Conservation (phyloP, 2,329 filamentous ascomycete genomes). For the Hansfordia pulvinata region DNA sequence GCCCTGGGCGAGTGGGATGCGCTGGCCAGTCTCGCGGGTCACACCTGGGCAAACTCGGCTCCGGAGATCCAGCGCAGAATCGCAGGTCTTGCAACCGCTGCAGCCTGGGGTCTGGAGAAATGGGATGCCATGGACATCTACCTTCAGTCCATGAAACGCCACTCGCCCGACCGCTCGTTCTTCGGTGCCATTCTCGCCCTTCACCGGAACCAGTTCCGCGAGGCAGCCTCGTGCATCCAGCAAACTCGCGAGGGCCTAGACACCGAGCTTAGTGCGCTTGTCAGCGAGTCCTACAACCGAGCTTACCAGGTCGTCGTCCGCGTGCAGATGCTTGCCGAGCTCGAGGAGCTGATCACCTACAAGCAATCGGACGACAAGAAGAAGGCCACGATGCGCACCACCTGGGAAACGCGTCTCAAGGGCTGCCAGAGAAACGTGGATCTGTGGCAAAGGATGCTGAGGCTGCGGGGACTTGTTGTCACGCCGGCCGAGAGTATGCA, state of each 20-base stretch:
- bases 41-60: conserved; percentile 84
- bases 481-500: conserved; percentile 87
- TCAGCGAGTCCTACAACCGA: conserved; percentile 97
- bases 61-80: conserved; percentile 82
- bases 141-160: conserved; percentile 83
- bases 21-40: conserved; percentile 74
- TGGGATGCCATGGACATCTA: conserved; percentile 99
- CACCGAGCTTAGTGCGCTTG: conserved; percentile 84
- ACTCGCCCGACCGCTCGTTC: conserved; percentile 90
- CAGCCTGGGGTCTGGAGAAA: conserved; percentile 90
- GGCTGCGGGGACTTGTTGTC: conserved; percentile 84
- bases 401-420: conserved; percentile 90
- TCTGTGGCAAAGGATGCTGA: conserved; percentile 97
- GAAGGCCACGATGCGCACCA: conserved; percentile 79
- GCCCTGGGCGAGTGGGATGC: conserved; percentile 96
- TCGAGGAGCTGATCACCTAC: conserved; percentile 96
- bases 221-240: conserved; percentile 78
- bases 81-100: conserved; percentile 84
- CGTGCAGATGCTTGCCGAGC: conserved; percentile 96
- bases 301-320: conserved; percentile 97
- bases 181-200: conserved; percentile 93
- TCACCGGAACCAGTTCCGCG: conserved; percentile 89
- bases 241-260: conserved; percentile 89
- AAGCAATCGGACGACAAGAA: conserved; percentile 88
- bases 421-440: conserved; percentile 96